Evolutionary conservation across 768 basidiomycete genomes (phyloP).

Genomic region (Leccinum rimulosum): DNA sequence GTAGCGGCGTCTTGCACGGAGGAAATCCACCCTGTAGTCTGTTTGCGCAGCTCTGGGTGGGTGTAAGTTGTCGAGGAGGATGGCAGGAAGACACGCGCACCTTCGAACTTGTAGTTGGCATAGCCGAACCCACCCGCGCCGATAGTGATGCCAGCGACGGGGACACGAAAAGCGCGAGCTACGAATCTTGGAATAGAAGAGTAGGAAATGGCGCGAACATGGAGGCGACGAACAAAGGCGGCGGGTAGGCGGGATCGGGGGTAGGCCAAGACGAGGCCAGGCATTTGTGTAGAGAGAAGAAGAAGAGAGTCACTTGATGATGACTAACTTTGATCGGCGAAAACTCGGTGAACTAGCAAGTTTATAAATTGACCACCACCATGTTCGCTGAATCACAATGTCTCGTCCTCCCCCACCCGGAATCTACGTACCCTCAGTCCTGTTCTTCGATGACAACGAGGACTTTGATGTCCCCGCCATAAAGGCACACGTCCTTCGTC

Average conservation of each 20-base stretch:
- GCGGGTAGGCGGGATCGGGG: conserved; percentile 27
- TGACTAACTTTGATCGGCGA: not conserved
- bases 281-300: no score
- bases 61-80: not conserved
- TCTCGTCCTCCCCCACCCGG: conserved; percentile 57
- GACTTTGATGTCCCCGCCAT: conserved; percentile 68
- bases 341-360: no score
- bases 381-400: conserved; percentile 11
- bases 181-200: conserved; percentile 87
- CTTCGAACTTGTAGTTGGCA: conserved; percentile 96
- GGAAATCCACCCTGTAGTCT: conserved; percentile 63
- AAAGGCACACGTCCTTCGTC: conserved; percentile 65
- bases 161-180: conserved; percentile 82
- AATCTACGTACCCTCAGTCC: conserved; percentile 74
- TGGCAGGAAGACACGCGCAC: conserved; percentile 39
- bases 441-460: conserved; percentile 70
- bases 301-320: no score
- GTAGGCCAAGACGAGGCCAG: no score
- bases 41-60: conserved; percentile 65
- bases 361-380: no score
- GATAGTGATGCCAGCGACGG: conserved; percentile 83
- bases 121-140: conserved; percentile 92
- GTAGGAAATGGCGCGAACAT: conserved; percentile 79
- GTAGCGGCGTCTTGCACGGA: conserved; percentile 59
- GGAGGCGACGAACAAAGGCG: conserved; percentile 57